Conservation (phyloP, 2,329 filamentous ascomycete genomes). For the Hypoxylon sp. region DNA sequence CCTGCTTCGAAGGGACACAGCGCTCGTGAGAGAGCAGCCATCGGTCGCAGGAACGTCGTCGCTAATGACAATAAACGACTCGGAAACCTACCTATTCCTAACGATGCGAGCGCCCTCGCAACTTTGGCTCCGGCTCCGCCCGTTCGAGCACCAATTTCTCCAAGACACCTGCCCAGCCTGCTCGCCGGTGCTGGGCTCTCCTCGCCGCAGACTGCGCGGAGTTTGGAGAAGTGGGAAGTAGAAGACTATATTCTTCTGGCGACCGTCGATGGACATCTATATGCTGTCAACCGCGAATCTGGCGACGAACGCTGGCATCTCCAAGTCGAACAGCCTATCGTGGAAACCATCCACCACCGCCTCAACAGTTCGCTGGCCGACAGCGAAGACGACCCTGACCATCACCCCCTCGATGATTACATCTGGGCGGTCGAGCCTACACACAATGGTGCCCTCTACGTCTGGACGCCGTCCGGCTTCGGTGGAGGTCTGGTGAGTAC, state of each 20-base stretch:
- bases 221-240: conserved; percentile 98
- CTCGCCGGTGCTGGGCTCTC: conserved; percentile 72
- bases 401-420: conserved; percentile 81
- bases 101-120: conserved; percentile 94
- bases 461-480: conserved; percentile 78
- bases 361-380: conserved; percentile 71
- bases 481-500: conserved; percentile 73
- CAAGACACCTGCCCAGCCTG: conserved; percentile 71
- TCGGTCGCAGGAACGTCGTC: conserved; percentile 43
- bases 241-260: conserved; percentile 99
- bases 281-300: conserved; percentile 89
- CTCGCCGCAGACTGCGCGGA: conserved; percentile 94
- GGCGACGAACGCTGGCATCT: conserved; percentile 89
- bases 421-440: conserved; percentile 96
- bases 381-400: conserved; percentile 62
- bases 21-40: conserved; percentile 30
- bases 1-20: conserved; percentile 42
- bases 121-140: conserved; percentile 96
- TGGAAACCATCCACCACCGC: conserved; percentile 87
- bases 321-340: conserved; percentile 85
- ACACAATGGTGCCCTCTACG: conserved; percentile 86
- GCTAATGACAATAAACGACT: conserved; percentile 41
- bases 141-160: conserved; percentile 92
- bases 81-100: conserved; percentile 52
- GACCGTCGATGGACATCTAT: conserved; percentile 98